phyloP scores from a whole-genome alignment of 352 stramenopile species.

The Phytophthora macrochlamydospora region DNA sequence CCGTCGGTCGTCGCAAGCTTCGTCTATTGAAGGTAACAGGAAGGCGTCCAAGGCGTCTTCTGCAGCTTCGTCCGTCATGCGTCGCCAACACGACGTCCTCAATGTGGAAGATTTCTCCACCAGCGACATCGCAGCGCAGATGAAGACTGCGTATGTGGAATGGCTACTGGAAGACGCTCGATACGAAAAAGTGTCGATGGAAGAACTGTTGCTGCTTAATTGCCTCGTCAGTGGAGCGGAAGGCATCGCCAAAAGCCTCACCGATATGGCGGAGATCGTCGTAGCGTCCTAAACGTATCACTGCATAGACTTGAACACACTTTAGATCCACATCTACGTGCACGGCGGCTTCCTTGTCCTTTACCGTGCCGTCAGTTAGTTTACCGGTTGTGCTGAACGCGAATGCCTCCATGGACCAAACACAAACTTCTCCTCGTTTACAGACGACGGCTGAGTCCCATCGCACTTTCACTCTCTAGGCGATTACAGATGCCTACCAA shows the following conservation, averaged over 20 bases:
- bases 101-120: conserved; percentile 21
- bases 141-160: conserved; percentile 52
- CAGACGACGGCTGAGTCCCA: no score
- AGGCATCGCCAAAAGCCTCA: conserved; percentile 40
- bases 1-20: conserved; percentile 24
- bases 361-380: no score
- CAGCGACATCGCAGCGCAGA: conserved; percentile 38
- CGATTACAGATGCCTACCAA: no score
- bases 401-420: no score
- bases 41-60: conserved; percentile 19
- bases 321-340: no score
- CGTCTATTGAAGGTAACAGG: conserved; percentile 19
- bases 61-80: neutral
- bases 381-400: no score
- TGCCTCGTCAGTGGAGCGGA: conserved; percentile 37
- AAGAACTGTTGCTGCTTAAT: conserved; percentile 48
- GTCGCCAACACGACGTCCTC: conserved; percentile 9
- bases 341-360: no score
- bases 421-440: no score
- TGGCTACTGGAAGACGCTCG: conserved; percentile 54
- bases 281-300: conserved; percentile 6
- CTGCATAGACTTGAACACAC: no score
- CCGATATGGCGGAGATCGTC: conserved; percentile 18
- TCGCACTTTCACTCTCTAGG: no score
- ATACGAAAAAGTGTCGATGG: conserved; percentile 56